A percentile compares a stretch with the other conserved stretches of the same genome.
Evolutionary conservation across 2,329 filamentous ascomycete genomes (phyloP).

Genomic region (Xylariaceae sp.): DNA sequence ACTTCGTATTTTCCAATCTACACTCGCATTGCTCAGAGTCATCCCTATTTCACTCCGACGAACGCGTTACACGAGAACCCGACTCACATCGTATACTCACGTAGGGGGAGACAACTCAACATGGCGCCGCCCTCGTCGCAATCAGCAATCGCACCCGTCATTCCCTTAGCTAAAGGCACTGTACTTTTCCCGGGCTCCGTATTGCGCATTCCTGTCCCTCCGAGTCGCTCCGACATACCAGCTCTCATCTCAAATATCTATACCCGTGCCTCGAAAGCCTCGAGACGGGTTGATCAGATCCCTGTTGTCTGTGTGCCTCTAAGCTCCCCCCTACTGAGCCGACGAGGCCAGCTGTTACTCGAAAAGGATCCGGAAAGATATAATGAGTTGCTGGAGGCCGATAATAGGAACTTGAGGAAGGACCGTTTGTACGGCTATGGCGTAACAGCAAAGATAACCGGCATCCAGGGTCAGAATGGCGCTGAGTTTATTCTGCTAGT

Average conservation of each 20-base stretch:
- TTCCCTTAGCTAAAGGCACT: conserved; percentile 80
- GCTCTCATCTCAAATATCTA: conserved; percentile 87
- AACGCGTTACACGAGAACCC: background rate
- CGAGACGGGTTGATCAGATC: conserved; percentile 69
- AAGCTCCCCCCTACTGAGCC: conserved; percentile 74
- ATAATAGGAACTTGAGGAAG: conserved; percentile 66
- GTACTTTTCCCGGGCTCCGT: conserved; percentile 88
- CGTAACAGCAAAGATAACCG: conserved; percentile 79
- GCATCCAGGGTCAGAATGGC: conserved; percentile 76
- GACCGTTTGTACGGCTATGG: conserved; percentile 83
- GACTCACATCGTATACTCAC: background rate
- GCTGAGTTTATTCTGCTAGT: conserved; percentile 85
- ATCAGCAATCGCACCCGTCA: conserved; percentile 69
- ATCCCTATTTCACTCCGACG: too few relatives aligned
- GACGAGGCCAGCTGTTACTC: conserved; percentile 78
- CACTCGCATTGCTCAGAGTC: too few relatives aligned
- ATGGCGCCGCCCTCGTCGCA: conserved; percentile 43
- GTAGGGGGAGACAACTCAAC: conserved; percentile 19
- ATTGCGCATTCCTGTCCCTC: conserved; percentile 81
- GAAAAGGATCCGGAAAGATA: conserved; percentile 65
- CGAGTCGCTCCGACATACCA: conserved; percentile 82
- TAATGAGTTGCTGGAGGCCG: conserved; percentile 55
- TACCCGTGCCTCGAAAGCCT: conserved; percentile 73
- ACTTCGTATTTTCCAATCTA: background rate
- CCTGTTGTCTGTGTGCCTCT: conserved; percentile 89